Evolutionary conservation across 495 filamentous ascomycete genomes (phyloP), one percentile per base, ranked within the genome.

Genomic region (Apodospora peruviana): DNA sequence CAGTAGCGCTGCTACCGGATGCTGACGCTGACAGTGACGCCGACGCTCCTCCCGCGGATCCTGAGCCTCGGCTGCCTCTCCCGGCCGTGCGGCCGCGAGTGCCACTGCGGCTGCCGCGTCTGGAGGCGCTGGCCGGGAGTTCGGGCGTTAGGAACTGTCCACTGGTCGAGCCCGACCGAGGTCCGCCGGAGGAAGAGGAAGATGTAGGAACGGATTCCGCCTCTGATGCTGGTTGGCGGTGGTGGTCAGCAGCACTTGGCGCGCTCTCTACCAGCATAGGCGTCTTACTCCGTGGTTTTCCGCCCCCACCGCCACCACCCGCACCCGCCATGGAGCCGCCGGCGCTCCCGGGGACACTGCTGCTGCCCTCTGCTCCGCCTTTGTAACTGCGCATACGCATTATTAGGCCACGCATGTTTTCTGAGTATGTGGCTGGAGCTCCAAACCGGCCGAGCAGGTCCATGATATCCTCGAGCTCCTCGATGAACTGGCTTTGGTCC

Each of bases 401-500:
- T 24, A 68, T 57, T 22, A 68, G 41, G n/a, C 46, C 14, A 4
- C 61, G 51, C 55, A 66, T 62, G 20, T 66, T 61, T 17, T 43
- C 48, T 11, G 60, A 58, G 40, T 62, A 68, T 2, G 56, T 51
- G 4, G 51, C 44, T 4, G 58, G 60, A 0, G 62, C 56, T 9
- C 65, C 65, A 22, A 40, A 43, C 8, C 51, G 39, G 19, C 55
- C 58, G n/a, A 65, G 50, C 12, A 51, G 43, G 1, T 63, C 57
- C 57, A 63, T 58, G 40, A 65, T 43, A 12, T 42, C 49, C 40
- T 67, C 66, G 17, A 69, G 60, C 22, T 54, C 56, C 18, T 66
- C 58, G 19, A 65, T 45, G 48, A 57, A 66, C 47, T 64, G 58
- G 44, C 54, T 64, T 40, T 67, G 64, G 24, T 67, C 65, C 17